phyloP scores from a whole-genome alignment of 2,329 filamentous ascomycete species.

The Furcasterigmium furcatum region DNA sequence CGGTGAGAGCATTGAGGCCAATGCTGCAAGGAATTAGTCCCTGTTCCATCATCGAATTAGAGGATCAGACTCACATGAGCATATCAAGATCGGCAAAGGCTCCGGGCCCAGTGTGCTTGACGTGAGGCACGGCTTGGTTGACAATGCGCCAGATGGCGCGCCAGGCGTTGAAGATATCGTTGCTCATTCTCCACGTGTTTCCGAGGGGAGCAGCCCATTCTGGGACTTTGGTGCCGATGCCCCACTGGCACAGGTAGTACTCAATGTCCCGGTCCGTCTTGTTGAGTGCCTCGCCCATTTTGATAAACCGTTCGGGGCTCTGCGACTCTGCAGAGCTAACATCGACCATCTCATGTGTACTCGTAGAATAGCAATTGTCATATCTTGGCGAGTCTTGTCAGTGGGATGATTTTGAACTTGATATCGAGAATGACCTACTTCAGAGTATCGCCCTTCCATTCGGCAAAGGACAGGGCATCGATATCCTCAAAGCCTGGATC shows the following conservation, averaged over 20 bases:
- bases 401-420: background rate
- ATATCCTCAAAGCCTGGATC: conserved; percentile 34
- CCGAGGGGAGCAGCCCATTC: conserved; percentile 43
- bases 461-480: conserved; percentile 34
- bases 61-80: conserved; percentile 41
- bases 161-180: conserved; percentile 51
- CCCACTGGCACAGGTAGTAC: conserved; percentile 53
- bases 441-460: conserved; percentile 43
- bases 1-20: conserved; percentile 40
- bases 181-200: conserved; percentile 48
- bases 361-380: conserved; percentile 45
- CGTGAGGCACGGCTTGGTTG: conserved; percentile 47
- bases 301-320: conserved; percentile 37
- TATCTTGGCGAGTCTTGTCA: conserved; percentile 26
- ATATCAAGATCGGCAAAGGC: conserved; percentile 52
- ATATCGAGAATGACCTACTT: conserved; percentile 37
- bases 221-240: conserved; percentile 42
- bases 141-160: conserved; percentile 46
- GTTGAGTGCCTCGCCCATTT: conserved; percentile 40
- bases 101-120: conserved; percentile 37
- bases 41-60: no score
- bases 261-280: conserved; percentile 35
- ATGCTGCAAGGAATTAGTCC: no score
- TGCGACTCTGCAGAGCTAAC: conserved; percentile 32
- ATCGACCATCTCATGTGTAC: conserved; percentile 37